Percentiles rank a stretch among this genome's conserved stretches.
Evolutionary conservation across 2,329 filamentous ascomycete species (phyloP).

Genomic region (Pseudogymnoascus sp.): DNA sequence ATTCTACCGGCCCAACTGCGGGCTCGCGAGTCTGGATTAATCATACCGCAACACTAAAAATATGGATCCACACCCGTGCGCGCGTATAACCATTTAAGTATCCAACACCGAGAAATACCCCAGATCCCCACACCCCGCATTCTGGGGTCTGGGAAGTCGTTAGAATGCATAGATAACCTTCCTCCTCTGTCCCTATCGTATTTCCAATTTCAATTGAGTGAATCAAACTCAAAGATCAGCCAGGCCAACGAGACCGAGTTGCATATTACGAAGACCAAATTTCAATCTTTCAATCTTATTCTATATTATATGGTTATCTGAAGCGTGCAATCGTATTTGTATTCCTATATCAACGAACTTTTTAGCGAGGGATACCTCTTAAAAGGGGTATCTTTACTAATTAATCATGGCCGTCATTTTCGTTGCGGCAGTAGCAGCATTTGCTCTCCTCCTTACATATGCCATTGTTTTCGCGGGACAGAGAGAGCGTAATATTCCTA

Average conservation of each 20-base stretch:
- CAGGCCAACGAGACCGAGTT: not conserved
- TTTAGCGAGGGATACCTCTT: not conserved
- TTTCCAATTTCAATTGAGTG: not conserved
- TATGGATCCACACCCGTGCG: too few species aligned
- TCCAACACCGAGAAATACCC: not conserved
- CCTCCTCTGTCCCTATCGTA: not conserved
- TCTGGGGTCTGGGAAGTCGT: not conserved
- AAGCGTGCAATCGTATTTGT: not conserved
- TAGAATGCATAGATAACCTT: not conserved
- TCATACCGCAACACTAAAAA: too few species aligned
- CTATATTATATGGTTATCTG: not conserved
- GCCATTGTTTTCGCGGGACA: not conserved
- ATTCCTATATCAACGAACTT: not conserved
- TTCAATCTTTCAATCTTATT: not conserved
- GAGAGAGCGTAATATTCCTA: not conserved
- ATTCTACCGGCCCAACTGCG: not conserved
- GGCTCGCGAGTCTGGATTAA: too few species aligned
- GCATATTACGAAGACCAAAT: not conserved
- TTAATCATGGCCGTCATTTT: not conserved
- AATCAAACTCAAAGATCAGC: not conserved
- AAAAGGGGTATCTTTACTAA: not conserved
- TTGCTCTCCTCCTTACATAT: not conserved
- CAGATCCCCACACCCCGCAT: not conserved
- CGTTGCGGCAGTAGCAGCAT: not conserved
- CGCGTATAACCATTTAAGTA: too few species aligned